Evolutionary conservation across 2,329 filamentous ascomycete genomes (phyloP), one percentile per base, ranked within the genome.

Genomic region (Didymella pinodella): DNA sequence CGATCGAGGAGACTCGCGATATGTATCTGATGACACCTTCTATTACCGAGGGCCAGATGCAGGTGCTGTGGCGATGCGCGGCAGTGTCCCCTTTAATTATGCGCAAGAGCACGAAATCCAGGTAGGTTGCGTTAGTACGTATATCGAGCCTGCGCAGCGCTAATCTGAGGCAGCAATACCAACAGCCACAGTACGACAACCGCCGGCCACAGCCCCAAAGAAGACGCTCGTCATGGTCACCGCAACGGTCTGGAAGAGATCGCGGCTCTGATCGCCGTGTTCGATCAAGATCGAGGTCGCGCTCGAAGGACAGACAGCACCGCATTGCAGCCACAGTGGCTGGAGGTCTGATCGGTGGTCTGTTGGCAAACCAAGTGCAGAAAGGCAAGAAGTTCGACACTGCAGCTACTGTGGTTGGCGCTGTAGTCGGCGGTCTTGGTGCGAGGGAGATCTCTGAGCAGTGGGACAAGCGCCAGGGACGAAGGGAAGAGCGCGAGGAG

Each of bases 361-460:
- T 77, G 6, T 56, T 72, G 2, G 75, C 72, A 25, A 70, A 61
- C 7, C 64, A 63, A 36, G 45, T 48, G 2, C 64, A 67, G 45
- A 69, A 70, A 49, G 64, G 70, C 31, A 70, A 67, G 41, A 71
- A 70, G 58, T 68, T 65, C 34, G 67, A 74, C 29, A 72, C 67
- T 1, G 58, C 71, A 28, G 67, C 72, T 4, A 75, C 75, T 3
- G 64, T 78, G 16, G 73, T 61, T 7, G 73, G 75, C 3, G 76
- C 76, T 11, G 68, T 78, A 5, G 59, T 76, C 14, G 76, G 76
- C 7, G 75, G 75, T 0, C 50, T 78, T 2, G 72, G 70, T 16
- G 74, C 66, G 7, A 63, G 69, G 38, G 71, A 75, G 48, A 61
- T 58, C 0, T 66, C 73, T 47, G 70, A 72, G 55, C 52, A 60